Percentiles rank a stretch among this genome's conserved stretches.
phyloP scores from a whole-genome alignment of 169 alveolate genomes.

The Cryptosporidium andersoni region DNA sequence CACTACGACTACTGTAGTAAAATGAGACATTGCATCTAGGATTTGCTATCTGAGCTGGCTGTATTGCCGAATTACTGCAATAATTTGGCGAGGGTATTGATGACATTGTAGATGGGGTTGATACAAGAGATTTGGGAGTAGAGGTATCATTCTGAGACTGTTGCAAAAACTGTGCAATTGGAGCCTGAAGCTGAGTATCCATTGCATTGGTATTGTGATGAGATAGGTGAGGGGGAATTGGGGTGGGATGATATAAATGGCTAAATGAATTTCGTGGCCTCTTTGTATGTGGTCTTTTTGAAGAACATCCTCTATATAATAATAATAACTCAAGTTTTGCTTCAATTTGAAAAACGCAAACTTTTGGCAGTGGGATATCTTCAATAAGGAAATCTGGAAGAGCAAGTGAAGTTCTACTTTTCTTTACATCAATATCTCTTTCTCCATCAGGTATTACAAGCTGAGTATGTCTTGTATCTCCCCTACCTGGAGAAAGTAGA shows the following conservation, averaged over 20 bases:
- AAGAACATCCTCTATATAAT: slow-evolving; percentile 70
- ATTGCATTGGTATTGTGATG: too few relatives aligned
- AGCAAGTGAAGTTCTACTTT: slow-evolving; percentile 69
- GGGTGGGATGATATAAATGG: neutral
- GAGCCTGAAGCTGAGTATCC: too few relatives aligned
- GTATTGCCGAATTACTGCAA: slow-evolving; percentile 5
- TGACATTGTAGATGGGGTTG: slow-evolving; percentile 14
- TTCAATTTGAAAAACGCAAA: slow-evolving; percentile 65
- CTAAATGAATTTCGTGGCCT: slow-evolving; percentile 29
- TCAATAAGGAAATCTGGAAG: slow-evolving; percentile 64
- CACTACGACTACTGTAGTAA: slow-evolving; percentile 16
- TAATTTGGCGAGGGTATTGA: neutral
- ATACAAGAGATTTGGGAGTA: too few relatives aligned
- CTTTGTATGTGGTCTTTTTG: slow-evolving; percentile 71
- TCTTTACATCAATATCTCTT: slow-evolving; percentile 69
- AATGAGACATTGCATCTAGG: slow-evolving; percentile 11
- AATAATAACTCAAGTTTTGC: slow-evolving; percentile 57
- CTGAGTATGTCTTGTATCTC: slow-evolving; percentile 71
- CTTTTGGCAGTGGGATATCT: slow-evolving; percentile 67
- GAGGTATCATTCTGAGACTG: too few relatives aligned
- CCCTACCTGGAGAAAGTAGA: slow-evolving; percentile 71
- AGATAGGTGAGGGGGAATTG: too few relatives aligned
- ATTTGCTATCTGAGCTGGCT: slow-evolving; percentile 18
- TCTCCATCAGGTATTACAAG: slow-evolving; percentile 71
- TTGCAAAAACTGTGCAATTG: too few relatives aligned